Percentiles rank a stretch among this genome's conserved stretches.
Conservation (phyloP, 2,329 filamentous ascomycete genomes). For the Fusarium denticulatum region DNA sequence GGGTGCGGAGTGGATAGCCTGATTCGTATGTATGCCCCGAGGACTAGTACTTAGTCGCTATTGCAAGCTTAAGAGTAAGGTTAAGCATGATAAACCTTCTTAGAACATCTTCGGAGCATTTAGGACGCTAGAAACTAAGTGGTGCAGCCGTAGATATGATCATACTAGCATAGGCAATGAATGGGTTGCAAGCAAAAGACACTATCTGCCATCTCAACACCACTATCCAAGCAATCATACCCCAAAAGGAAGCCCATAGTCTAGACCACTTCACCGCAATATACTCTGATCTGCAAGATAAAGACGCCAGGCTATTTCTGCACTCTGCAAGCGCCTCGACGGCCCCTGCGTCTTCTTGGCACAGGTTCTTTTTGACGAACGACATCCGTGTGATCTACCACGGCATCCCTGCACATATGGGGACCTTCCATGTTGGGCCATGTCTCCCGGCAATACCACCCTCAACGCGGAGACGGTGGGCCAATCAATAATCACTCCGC, state of each 20-base stretch:
- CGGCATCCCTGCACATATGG: neutral
- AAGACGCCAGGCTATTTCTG: neutral
- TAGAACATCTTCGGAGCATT: neutral
- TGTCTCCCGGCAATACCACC: neutral
- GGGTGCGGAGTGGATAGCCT: neutral
- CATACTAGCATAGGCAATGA: neutral
- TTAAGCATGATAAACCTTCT: constrained; percentile 5
- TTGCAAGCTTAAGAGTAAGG: constrained; percentile 5
- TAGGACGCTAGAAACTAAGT: neutral
- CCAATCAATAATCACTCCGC: neutral
- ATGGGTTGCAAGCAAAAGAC: neutral
- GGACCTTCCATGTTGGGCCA: neutral
- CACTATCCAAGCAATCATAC: neutral
- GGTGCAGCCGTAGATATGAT: neutral
- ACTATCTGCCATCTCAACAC: neutral
- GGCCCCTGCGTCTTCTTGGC: neutral
- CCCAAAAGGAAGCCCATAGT: neutral
- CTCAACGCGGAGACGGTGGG: neutral
- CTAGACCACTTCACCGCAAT: neutral
- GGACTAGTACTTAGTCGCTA: neutral
- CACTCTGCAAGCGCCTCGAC: neutral
- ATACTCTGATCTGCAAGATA: neutral
- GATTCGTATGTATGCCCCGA: neutral
- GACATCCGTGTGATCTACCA: neutral
- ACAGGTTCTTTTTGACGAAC: neutral